Evolutionary conservation across 768 basidiomycete species (phyloP).

Genomic region (Calocybe cyanea): DNA sequence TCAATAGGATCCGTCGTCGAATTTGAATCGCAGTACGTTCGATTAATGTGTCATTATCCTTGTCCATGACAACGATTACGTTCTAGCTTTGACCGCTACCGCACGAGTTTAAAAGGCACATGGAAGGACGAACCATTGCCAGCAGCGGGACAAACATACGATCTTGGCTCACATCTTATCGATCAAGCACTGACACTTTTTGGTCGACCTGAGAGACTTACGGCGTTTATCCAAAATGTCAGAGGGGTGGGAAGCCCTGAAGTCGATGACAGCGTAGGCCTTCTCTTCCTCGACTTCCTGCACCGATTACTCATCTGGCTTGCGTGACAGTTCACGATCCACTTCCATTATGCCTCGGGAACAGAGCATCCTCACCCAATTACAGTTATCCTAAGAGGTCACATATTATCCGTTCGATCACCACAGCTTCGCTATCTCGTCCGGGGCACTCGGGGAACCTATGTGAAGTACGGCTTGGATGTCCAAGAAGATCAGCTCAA

Average conservation of each 20-base stretch:
- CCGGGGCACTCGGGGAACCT: conserved; percentile 69
- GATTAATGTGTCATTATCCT: not conserved
- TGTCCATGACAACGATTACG: not conserved
- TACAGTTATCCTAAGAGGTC: conserved; percentile 63
- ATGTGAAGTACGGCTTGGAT: conserved; percentile 73
- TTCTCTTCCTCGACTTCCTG: not conserved
- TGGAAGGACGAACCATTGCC: conserved; percentile 77
- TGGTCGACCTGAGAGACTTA: conserved; percentile 65
- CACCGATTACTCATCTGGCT: not conserved
- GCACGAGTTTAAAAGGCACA: conserved; percentile 56
- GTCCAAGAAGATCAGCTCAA: conserved; percentile 77
- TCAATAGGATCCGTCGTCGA: conserved; percentile 62
- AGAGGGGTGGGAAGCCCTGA: conserved; percentile 60
- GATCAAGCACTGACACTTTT: conserved; percentile 77
- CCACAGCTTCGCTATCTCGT: conserved; percentile 70
- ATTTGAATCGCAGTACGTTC: conserved; percentile 69
- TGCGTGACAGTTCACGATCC: conserved; percentile 44
- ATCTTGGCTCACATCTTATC: conserved; percentile 77
- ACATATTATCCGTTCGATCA: conserved; percentile 62
- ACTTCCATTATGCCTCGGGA: conserved; percentile 45
- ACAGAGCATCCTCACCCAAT: conserved; percentile 46
- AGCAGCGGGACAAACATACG: conserved; percentile 65
- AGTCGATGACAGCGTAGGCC: conserved; percentile 63
- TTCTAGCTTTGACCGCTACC: conserved; percentile 70
- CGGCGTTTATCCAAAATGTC: conserved; percentile 67